A percentile compares a stretch with the other conserved stretches of the same genome.
phyloP scores from a whole-genome alignment of 75 land plant genomes.

The Isoetes taiwanensis region DNA sequence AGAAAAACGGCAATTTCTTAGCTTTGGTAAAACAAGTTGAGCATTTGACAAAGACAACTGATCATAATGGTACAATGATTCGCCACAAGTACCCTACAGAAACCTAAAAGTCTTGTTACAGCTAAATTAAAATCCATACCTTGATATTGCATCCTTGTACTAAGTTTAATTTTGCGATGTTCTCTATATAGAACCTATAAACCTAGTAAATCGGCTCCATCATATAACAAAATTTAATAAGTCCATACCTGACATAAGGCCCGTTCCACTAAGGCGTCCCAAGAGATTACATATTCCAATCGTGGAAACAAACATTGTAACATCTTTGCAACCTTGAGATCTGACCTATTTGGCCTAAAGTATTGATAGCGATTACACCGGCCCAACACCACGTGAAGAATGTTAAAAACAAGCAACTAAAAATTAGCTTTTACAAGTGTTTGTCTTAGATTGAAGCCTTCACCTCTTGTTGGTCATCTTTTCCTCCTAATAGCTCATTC shows the following conservation, averaged over 20 bases:
- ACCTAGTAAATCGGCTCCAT: no score
- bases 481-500: slow-evolving; percentile 46
- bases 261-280: slow-evolving; percentile 23
- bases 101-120: no score
- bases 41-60: no score
- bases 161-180: no score
- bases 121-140: no score
- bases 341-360: slow-evolving; percentile 25
- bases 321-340: slow-evolving; percentile 23
- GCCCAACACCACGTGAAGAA: slow-evolving; percentile 26
- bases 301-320: slow-evolving; percentile 17
- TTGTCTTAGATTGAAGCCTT: slow-evolving; percentile 25
- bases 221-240: background rate
- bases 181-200: no score
- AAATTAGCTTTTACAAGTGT: slow-evolving; percentile 30
- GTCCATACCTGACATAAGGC: slow-evolving; percentile 18
- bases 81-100: no score
- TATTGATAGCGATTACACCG: slow-evolving; percentile 23
- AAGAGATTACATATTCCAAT: slow-evolving; percentile 24
- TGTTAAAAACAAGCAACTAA: slow-evolving; percentile 23
- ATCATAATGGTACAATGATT: no score
- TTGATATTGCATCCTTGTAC: background rate
- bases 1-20: no score
- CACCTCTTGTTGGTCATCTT: slow-evolving; percentile 22
- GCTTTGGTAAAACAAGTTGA: no score